These are phyloP conservation scores for Penicillium waksmanii DNA, from an alignment of 495 filamentous ascomycete species.

Conservation along the genomic window DNA sequence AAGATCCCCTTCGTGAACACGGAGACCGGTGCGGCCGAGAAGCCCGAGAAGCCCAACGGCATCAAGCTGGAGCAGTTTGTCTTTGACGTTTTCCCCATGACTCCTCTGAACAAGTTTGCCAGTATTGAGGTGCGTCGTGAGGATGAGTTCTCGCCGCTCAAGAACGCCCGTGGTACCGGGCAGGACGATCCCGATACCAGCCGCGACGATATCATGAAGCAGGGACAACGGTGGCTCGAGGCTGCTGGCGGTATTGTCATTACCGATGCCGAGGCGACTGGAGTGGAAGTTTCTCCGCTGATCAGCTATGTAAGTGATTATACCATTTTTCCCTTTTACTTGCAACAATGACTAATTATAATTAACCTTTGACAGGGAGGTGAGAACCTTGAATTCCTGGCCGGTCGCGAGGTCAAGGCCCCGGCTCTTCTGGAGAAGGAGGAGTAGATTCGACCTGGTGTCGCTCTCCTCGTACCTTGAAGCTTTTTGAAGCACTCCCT, in stretches of 20 bases:
- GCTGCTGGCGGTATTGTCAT: slow-evolving; percentile 76
- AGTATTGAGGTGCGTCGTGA: slow-evolving; percentile 94
- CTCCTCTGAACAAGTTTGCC: slow-evolving; percentile 85
- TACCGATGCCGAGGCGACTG: slow-evolving; percentile 66
- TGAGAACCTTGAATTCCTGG: slow-evolving; percentile 82
- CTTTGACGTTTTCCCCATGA: slow-evolving; percentile 95
- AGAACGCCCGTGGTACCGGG: slow-evolving; percentile 89
- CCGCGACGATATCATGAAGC: slow-evolving; percentile 82
- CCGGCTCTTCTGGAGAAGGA: slow-evolving; percentile 78
- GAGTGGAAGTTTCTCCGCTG: slow-evolving; percentile 90
- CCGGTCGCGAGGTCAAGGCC: slow-evolving; percentile 73
- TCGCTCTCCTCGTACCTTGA: slow-evolving; percentile 2
- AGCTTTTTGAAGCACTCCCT: neutral
- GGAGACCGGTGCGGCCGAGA: slow-evolving; percentile 74
- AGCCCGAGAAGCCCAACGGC: slow-evolving; percentile 92
- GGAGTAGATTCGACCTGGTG: slow-evolving; percentile 37
- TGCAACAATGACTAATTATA: slow-evolving; percentile 32
- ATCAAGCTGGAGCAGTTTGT: slow-evolving; percentile 99
- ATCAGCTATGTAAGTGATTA: slow-evolving; percentile 86
- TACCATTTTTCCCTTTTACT: neutral
- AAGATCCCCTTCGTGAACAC: slow-evolving; percentile 91
- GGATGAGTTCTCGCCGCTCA: slow-evolving; percentile 97
- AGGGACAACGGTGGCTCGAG: slow-evolving; percentile 83
- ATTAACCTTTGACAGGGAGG: slow-evolving; percentile 63
- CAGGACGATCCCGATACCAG: slow-evolving; percentile 96